Percentiles rank a stretch among this genome's conserved stretches.
Evolutionary conservation across 768 basidiomycete species (phyloP).

Genomic region (Hebeloma cylindrosporum): DNA sequence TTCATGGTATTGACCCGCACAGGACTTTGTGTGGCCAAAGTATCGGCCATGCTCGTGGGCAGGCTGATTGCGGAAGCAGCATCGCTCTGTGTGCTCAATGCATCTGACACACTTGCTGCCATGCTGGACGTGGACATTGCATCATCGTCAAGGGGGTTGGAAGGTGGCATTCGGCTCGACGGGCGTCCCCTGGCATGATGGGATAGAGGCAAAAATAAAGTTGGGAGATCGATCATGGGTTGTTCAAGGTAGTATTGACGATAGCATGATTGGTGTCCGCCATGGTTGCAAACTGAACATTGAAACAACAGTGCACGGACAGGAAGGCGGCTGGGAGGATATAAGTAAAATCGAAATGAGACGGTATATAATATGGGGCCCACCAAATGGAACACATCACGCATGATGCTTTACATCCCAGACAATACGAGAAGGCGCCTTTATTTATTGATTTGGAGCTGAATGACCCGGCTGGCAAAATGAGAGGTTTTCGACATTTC

Average conservation of each 20-base stretch:
- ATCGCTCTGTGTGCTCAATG: no score
- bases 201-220: conserved; percentile 19
- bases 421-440: conserved; percentile 57
- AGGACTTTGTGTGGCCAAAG: conserved; percentile 18
- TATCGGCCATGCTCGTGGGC: conserved; percentile 20
- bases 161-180: conserved; percentile 10
- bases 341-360: conserved; percentile 2
- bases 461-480: conserved; percentile 39
- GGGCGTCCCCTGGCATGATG: conserved; percentile 16
- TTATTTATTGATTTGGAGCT: conserved; percentile 25
- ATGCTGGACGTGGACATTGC: conserved; percentile 14
- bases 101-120: no score
- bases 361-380: conserved; percentile 21
- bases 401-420: conserved; percentile 47
- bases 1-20: conserved; percentile 12
- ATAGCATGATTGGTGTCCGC: conserved; percentile 81
- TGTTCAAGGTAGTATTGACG: conserved; percentile 61
- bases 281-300: conserved; percentile 76
- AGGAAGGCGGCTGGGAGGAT: conserved; percentile 64
- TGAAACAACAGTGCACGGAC: conserved; percentile 70
- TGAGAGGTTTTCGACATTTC: conserved; percentile 64
- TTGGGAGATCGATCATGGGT: conserved; percentile 51
- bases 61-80: conserved; percentile 12
- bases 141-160: conserved; percentile 25
- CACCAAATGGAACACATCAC: conserved; percentile 75